phyloP scores from a whole-genome alignment of 805 yeast genomes.

The Starmerella bombicola region DNA sequence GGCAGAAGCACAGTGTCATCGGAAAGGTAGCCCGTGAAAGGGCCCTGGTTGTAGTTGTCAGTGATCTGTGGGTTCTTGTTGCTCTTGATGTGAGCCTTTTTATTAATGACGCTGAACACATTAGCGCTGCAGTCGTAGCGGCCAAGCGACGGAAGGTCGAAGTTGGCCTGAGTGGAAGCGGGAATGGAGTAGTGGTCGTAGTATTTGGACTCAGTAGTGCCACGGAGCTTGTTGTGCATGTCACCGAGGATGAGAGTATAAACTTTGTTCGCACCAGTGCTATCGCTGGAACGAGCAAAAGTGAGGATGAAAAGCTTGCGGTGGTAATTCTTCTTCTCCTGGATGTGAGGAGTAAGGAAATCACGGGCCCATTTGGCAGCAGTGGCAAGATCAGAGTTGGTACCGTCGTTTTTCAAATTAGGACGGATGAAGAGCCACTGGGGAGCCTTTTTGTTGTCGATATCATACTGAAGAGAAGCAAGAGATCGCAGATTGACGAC shows the following conservation, averaged over 20 bases:
- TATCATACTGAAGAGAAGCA: constrained; percentile 35
- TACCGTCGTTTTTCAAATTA: constrained; percentile 43
- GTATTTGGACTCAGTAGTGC: constrained; percentile 37
- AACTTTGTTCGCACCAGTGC: constrained; percentile 36
- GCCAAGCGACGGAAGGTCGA: constrained; percentile 39
- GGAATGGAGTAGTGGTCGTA: constrained; percentile 43
- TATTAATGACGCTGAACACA: constrained; percentile 35
- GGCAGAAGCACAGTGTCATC: constrained; percentile 19
- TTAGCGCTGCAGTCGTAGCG: constrained; percentile 42
- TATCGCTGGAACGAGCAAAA: constrained; percentile 40
- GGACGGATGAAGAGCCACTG: constrained; percentile 46
- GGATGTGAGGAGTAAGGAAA: constrained; percentile 34
- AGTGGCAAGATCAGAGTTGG: constrained; percentile 36
- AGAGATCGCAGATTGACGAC: constrained; percentile 38
- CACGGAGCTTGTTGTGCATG: constrained; percentile 33
- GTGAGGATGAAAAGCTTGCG: constrained; percentile 39
- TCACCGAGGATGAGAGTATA: constrained; percentile 39
- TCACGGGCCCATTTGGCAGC: constrained; percentile 38
- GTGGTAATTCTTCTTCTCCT: constrained; percentile 34
- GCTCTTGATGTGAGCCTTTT: constrained; percentile 22
- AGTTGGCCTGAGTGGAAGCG: constrained; percentile 41
- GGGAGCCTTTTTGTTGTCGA: constrained; percentile 34
- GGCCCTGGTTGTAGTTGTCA: constrained; percentile 23
- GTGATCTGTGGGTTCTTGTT: constrained; percentile 17
- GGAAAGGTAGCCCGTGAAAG: constrained; percentile 22